Base-by-base conservation (phyloP, 2,329 filamentous ascomycete genomes). In the Fusarium clavum region DNA sequence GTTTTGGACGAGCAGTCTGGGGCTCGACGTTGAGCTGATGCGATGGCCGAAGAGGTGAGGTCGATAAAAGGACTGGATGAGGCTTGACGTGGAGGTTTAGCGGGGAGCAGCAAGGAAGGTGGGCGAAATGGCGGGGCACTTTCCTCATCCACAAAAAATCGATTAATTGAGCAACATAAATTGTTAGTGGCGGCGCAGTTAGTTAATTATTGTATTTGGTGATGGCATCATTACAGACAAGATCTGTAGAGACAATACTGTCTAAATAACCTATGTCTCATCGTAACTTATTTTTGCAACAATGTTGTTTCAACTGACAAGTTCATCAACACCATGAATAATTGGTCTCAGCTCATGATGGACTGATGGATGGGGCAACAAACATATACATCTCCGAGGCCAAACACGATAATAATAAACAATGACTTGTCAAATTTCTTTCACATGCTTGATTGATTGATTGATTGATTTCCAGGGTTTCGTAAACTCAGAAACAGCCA, bases 41-140 rank as follows among this genome's bases (percentile, higher is more conserved):
- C 47, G 46, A 54, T 43, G 55, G 52, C 32, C 57, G 49, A 61
- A 34, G 51, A 34, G 46, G 34, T 69, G 66, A 69, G 47, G 61
- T 69, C 58, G 60, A 56, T 61, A 57, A 57, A 56, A 68, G 38
- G 43, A 62, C 51, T 72, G 54, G 51, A 70, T 69, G 56, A 73
- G 66, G 72, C 73, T 75, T 69, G 64, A 74, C 72, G 73, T 75
- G 73, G 73, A 75, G 73, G 73, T 75, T 74, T 72, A 64, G 73
- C 67, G 73, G 72, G 73, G 73, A 64, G 54, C 62, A 62, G 30
- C 59, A 58, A 61, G 54, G 61, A 64, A 51, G 68, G 45, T 62
- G 59, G 69, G 67, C 49, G 48, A 41, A 60, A 73, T 73, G 71
- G 72, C 72, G 73, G 73, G 73, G 73, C 73, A 75, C 61, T 66